Percentiles rank a stretch among this genome's conserved stretches.
These are phyloP conservation scores for Solanum boliviense DNA, from an alignment of 257 asterid genomes.

Conservation along the genomic window DNA sequence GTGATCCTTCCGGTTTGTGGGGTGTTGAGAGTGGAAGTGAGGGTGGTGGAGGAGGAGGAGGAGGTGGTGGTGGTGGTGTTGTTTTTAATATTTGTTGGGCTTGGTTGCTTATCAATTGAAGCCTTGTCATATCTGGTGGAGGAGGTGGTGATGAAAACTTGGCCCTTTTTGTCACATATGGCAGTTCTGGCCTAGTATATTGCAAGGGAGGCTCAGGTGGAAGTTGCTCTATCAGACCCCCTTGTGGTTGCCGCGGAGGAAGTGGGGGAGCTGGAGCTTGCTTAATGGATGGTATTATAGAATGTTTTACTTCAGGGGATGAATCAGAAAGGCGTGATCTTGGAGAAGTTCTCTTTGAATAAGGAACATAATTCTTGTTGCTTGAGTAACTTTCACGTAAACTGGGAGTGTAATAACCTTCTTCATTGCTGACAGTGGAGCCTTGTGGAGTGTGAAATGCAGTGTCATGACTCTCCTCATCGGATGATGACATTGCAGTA, in stretches of 20 bases:
- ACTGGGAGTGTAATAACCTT: slow-evolving; percentile 29
- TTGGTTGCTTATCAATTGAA: slow-evolving; percentile 45
- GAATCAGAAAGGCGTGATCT: slow-evolving; percentile 61
- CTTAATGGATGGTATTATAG: slow-evolving; percentile 63
- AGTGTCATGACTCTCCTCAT: slow-evolving; percentile 70
- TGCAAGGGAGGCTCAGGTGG: slow-evolving; percentile 12
- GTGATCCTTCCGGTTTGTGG: slow-evolving; percentile 16
- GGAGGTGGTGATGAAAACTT: slow-evolving; percentile 81
- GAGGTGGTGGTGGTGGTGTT: slow-evolving; percentile 26
- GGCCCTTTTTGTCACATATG: slow-evolving; percentile 43
- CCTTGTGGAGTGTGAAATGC: slow-evolving; percentile 89
- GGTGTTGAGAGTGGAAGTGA: slow-evolving; percentile 23
- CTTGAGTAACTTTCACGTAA: slow-evolving; percentile 27
- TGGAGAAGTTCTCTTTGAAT: slow-evolving; percentile 76
- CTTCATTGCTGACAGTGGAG: slow-evolving; percentile 62
- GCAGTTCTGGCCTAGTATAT: slow-evolving; percentile 21
- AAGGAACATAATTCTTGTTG: slow-evolving; percentile 29
- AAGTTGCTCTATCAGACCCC: slow-evolving; percentile 13
- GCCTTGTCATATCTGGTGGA: slow-evolving; percentile 62
- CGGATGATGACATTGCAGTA: slow-evolving; percentile 90
- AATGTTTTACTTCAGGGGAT: slow-evolving; percentile 46
- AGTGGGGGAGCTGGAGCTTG: slow-evolving; percentile 38
- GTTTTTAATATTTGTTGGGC: slow-evolving; percentile 23
- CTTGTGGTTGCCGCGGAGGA: slow-evolving; percentile 14
- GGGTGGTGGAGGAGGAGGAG: slow-evolving; percentile 39